Evolutionary conservation across 176 grass and related monocot species (phyloP), one percentile per base, ranked within the genome.

Genomic region (Eragrostis nindensis): DNA sequence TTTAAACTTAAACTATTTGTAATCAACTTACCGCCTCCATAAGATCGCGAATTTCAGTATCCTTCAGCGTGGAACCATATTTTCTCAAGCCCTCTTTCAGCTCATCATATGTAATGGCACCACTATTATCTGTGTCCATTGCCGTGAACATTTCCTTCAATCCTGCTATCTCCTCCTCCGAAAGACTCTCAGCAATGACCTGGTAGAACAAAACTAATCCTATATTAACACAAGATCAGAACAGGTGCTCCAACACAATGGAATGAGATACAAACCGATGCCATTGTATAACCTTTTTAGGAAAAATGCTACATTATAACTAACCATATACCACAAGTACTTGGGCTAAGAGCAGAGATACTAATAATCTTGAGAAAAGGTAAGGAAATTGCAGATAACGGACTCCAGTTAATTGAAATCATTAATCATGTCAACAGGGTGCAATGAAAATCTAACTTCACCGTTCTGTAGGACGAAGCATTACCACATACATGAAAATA

Each of bases 171-270:
- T 94, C 92, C 82, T 94, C 88, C n/a, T 94, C 92, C 6, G 92
- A 94, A 73, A 94, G 88, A 75, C 85, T 94, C 74, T 94, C 92
- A 30, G 92, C 92, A 86, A 94, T 94, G 66, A 94, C 88, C 92
- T 94, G 68, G 26, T 49, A 82, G 39, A 77, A 81, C 56, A 66
- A 70, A 52, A 49, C 7, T 41, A 62, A 76, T 76, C 55, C 12
- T 44, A 13, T 57, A 55, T 88, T 63, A 81, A 47, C 62, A 81
- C 7, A 70, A 29, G 69, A 65, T 17, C 7, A 64, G 1, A 4
- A 57, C 21, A 16, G 42, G 32, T 70, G 38, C 25, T 47, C 14
- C 11, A 76, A 62, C 27, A 36, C 29, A 47, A 65, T 71, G 11
- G 26, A 71, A 5, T 36, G 49, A 55, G 22, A 71, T 45, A 25